Conservation (phyloP, 495 filamentous ascomycete genomes). For the Aspergillus asperescens region DNA sequence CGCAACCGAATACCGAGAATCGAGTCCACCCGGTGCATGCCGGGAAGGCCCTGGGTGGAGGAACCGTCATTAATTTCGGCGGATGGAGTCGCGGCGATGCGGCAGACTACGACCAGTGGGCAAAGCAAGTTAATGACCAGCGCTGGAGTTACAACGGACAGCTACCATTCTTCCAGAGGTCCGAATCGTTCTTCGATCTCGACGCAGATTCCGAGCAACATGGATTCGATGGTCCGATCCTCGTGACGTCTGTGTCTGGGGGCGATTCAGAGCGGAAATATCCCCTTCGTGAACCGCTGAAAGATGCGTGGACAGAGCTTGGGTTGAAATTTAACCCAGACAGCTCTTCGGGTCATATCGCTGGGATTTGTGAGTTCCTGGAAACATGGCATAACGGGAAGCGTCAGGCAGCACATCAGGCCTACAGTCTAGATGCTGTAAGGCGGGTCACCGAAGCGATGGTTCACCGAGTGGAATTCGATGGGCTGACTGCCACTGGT, state of each 20-base stretch:
- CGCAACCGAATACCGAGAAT: conserved; percentile 23
- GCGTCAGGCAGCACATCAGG: conserved; percentile 28
- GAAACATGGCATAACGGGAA: conserved; percentile 33
- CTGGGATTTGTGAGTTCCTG: conserved; percentile 25
- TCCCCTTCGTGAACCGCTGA: conserved; percentile 27
- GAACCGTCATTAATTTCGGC: conserved; percentile 18
- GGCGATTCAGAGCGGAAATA: conserved; percentile 17
- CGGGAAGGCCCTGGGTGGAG: conserved; percentile 36
- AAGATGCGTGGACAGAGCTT: conserved; percentile 25
- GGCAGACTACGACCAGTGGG: conserved; percentile 39
- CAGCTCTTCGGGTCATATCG: conserved; percentile 3
- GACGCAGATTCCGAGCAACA: conserved; percentile 6
- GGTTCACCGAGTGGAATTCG: conserved; percentile 23
- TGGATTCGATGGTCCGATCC: conserved; percentile 26
- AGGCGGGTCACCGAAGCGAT: conserved; percentile 24
- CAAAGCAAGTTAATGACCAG: conserved; percentile 23
- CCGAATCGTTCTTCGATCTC: conserved; percentile 1
- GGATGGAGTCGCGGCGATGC: conserved; percentile 32
- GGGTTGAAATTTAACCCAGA: conserved; percentile 24
- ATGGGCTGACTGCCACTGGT: conserved; percentile 23
- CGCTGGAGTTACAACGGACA: conserved; percentile 32
- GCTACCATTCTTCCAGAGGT: conserved; percentile 22
- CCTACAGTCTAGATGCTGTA: conserved; percentile 28
- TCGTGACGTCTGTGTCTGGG: conserved; percentile 11
- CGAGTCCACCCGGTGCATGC: conserved; percentile 19